Evolutionary conservation across 1,139 yeast genomes (phyloP).

Genomic region (Pichia sp.): DNA sequence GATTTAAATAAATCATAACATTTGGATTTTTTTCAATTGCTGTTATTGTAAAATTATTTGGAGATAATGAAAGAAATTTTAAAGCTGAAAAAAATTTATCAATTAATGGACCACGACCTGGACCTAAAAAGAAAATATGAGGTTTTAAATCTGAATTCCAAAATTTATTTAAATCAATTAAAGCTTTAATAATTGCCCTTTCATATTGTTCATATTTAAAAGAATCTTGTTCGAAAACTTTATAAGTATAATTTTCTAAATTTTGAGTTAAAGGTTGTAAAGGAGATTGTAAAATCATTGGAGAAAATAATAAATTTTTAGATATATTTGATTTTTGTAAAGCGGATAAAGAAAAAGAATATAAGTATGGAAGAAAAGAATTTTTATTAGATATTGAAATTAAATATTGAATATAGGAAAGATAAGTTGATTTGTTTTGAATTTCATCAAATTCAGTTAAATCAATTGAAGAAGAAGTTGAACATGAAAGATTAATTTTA

Average conservation of each 20-base stretch:
- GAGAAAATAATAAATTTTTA: conserved; percentile 1
- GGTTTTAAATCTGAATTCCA: conserved; percentile 1
- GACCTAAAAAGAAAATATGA: conserved; percentile 65
- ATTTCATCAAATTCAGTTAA: conserved; percentile 9
- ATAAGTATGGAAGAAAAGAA: conserved; percentile 24
- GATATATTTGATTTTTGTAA: conserved; percentile 15
- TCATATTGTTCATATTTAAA: conserved; percentile 64
- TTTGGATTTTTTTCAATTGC: conserved; percentile 70
- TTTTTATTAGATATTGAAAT: conserved; percentile 17
- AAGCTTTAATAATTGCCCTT: conserved; percentile 56
- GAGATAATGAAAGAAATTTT: conserved; percentile 27
- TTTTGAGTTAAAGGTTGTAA: conserved; percentile 62
- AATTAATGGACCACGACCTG: conserved; percentile 81
- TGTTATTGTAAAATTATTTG: conserved; percentile 34
- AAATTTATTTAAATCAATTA: conserved; percentile 33
- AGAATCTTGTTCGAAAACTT: conserved; percentile 62
- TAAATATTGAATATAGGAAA: conserved; percentile 37
- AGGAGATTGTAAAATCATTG: conserved; percentile 39
- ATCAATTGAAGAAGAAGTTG: conserved; percentile 16
- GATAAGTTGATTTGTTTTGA: conserved; percentile 34
- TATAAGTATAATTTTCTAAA: conserved; percentile 55
- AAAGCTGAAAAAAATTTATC: conserved; percentile 45
- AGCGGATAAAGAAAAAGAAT: conserved; percentile 22
- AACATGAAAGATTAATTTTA: conserved; percentile 19
- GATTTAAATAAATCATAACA: conserved; percentile 46